phyloP scores from a whole-genome alignment of 2,329 filamentous ascomycete genomes.

The Meredithiella fracta region DNA sequence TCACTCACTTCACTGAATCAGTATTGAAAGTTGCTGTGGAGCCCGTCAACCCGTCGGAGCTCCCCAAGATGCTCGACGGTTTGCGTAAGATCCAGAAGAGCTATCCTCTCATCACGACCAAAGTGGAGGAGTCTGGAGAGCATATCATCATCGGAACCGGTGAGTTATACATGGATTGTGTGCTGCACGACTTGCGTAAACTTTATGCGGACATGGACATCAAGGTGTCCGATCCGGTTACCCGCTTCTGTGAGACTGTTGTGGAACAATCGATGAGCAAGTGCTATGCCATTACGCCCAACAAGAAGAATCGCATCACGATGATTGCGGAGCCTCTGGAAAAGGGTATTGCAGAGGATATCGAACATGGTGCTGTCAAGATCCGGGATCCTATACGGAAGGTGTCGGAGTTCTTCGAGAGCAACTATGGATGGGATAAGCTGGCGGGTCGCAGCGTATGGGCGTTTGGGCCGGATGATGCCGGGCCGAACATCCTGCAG shows the following conservation, averaged over 20 bases:
- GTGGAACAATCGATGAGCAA: slow-evolving; percentile 95
- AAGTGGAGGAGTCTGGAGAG: slow-evolving; percentile 95
- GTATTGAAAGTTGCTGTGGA: slow-evolving; percentile 97
- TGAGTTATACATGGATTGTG: slow-evolving; percentile 99
- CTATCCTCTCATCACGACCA: slow-evolving; percentile 87
- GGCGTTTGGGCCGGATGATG: slow-evolving; percentile 94
- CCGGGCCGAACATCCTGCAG: slow-evolving; percentile 85
- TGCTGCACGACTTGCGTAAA: slow-evolving; percentile 79
- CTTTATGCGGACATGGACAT: slow-evolving; percentile 99
- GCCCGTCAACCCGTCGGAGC: slow-evolving; percentile 91
- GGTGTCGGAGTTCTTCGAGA: slow-evolving; percentile 92
- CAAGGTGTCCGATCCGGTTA: slow-evolving; percentile 95
- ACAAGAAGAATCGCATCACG: slow-evolving; percentile 98
- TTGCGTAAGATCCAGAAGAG: slow-evolving; percentile 95
- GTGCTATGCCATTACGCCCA: slow-evolving; percentile 92
- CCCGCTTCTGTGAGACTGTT: slow-evolving; percentile 92
- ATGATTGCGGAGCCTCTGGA: slow-evolving; percentile 96
- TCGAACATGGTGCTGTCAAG: slow-evolving; percentile 75
- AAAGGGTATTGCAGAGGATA: slow-evolving; percentile 85
- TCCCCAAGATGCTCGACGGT: slow-evolving; percentile 97
- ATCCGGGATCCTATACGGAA: slow-evolving; percentile 87
- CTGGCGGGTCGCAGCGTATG: slow-evolving; percentile 89
- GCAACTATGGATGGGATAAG: slow-evolving; percentile 93
- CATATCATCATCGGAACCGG: slow-evolving; percentile 90
- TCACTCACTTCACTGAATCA: slow-evolving; percentile 90